Base-by-base conservation (phyloP, 1,284 basidiomycete species). In the Rhodotorula sp. region DNA sequence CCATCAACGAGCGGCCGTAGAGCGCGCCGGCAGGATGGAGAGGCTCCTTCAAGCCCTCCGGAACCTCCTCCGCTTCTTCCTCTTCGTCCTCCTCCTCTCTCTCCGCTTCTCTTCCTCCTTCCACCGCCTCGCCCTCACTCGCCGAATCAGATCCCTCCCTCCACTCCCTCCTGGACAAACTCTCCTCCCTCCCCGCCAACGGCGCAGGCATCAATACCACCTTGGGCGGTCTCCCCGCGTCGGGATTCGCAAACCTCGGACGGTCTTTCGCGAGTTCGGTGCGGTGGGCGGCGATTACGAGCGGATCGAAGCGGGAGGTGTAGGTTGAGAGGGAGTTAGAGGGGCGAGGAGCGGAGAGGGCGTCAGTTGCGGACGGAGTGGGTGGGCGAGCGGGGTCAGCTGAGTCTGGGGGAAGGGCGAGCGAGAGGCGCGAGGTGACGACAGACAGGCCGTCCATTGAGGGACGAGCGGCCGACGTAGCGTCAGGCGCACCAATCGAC, bases 191-290 rank as follows among this genome's bases (percentile, higher is more conserved):
- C 0, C 73, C 73, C 1, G 68, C 71, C 6, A 71, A 58, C 2
- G 73, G 73, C 15, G 73, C 71, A 1, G 73, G 73, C 71, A 75
- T 67, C n/a, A 73, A 59, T 0, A 75, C 68, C 19, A 73, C 57
- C 27, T 56, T 52, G 3, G 73, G 73, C 48, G 71, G 71, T 30
- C 55, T 62, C 15, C 73, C 73, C 3, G 63, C 71, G 15, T 68
- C 58, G 22, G 62, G 56, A 52, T 71, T 73, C 27, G 44, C 17
- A 24, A 75, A 75, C 13, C 53, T 36, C 2, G 73, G 73, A 0
- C 73, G 71, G 5, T 67, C 64, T 44, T 70, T 66, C 39, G 64
- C 54, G 30, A 71, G 48, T 57, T 71, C 64, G 27, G 57, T 57
- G 19, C 66, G 63, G 24, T 65, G 61, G 6, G 60, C 56, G 5